Percentiles rank a stretch among this genome's conserved stretches.
Conservation (phyloP, 2,329 filamentous ascomycete genomes). For the Didymella sp. region DNA sequence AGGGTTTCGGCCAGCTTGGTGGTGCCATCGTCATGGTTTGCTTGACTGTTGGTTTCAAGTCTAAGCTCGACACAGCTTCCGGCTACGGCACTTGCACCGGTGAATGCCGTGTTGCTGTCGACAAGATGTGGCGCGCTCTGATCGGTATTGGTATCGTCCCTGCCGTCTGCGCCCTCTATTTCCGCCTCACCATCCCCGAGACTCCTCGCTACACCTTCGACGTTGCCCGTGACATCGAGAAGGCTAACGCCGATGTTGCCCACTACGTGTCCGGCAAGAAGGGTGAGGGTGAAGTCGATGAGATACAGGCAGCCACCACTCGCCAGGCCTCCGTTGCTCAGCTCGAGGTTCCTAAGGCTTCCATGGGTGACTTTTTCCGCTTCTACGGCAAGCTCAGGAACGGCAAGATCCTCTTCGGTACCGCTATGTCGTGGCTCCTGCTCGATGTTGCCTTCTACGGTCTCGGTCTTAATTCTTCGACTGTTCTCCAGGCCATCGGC, state of each 20-base stretch:
- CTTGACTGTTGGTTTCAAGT: slow-evolving; percentile 43
- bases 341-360: slow-evolving; percentile 72
- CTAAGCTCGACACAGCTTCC: slow-evolving; percentile 28
- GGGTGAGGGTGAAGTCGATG: slow-evolving; percentile 69
- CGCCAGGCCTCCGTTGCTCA: slow-evolving; percentile 61
- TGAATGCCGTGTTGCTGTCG: slow-evolving; percentile 44
- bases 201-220: slow-evolving; percentile 53
- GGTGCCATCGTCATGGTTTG: slow-evolving; percentile 47
- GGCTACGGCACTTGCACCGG: slow-evolving; percentile 39
- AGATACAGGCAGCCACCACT: slow-evolving; percentile 67
- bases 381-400: slow-evolving; percentile 78
- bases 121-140: slow-evolving; percentile 53
- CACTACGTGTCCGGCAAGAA: slow-evolving; percentile 73
- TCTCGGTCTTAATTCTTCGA: slow-evolving; percentile 76
- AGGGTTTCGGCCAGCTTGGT: slow-evolving; percentile 52
- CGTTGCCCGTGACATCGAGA: slow-evolving; percentile 50
- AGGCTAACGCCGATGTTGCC: slow-evolving; percentile 72
- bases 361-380: slow-evolving; percentile 71
- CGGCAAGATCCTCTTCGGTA: slow-evolving; percentile 75
- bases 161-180: slow-evolving; percentile 52
- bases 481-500: slow-evolving; percentile 74
- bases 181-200: slow-evolving; percentile 53
- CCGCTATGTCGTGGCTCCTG: slow-evolving; percentile 74
- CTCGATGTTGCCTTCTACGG: slow-evolving; percentile 66
- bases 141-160: slow-evolving; percentile 53